phyloP scores from a whole-genome alignment of 257 asterid genomes.

The Misopates orontium region DNA sequence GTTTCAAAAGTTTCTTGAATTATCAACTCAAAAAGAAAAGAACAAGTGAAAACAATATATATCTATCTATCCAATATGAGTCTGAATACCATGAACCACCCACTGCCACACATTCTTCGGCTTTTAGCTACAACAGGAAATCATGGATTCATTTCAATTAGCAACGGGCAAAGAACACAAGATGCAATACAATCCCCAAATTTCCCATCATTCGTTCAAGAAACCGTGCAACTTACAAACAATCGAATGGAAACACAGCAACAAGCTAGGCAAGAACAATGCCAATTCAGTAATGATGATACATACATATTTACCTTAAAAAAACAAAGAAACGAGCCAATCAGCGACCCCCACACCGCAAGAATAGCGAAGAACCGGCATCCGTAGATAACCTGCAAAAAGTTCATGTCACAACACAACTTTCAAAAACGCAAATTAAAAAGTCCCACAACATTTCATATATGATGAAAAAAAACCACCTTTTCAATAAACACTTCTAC shows the following conservation, averaged over 20 bases:
- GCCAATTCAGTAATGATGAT: not conserved
- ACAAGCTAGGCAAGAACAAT: not conserved
- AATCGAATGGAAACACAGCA: no score
- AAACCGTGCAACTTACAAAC: no score
- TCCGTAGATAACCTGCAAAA: constrained; percentile 64
- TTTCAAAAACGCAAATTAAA: not conserved
- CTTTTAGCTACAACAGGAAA: no score
- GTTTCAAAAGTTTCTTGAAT: no score
- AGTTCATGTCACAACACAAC: not conserved
- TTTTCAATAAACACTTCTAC: constrained; percentile 61
- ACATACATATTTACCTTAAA: constrained; percentile 51
- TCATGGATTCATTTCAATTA: no score
- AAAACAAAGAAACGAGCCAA: constrained; percentile 83
- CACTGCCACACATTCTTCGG: no score
- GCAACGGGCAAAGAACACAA: no score
- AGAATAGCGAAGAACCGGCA: constrained; percentile 82
- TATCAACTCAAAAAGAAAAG: no score
- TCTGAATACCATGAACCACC: no score
- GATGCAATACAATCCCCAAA: no score
- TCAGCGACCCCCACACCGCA: constrained; percentile 80
- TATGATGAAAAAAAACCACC: constrained; percentile 31
- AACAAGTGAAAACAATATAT: not conserved
- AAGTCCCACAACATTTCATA: not conserved
- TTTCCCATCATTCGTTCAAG: no score
- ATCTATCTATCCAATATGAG: no score